Conservation (phyloP, 257 asterid species). For the Paulownia fortunei region DNA sequence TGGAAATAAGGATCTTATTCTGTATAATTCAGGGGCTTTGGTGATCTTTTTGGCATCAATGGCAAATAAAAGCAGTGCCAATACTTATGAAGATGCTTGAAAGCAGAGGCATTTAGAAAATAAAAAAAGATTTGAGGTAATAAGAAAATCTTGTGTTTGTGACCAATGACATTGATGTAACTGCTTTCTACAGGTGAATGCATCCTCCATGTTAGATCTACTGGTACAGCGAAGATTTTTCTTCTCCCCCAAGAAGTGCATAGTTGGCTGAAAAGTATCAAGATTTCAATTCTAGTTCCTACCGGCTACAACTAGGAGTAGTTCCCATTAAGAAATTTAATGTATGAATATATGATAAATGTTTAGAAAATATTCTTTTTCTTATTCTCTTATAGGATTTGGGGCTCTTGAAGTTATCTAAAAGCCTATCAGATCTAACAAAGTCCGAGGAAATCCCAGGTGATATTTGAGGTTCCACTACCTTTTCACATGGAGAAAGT, state of each 20-base stretch:
- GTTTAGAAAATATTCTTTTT: not conserved
- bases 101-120: slow-evolving; percentile 77
- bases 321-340: not conserved
- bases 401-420: slow-evolving; percentile 72
- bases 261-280: too few species aligned
- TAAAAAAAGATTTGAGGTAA: slow-evolving; percentile 75
- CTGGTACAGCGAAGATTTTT: not conserved
- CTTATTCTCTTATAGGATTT: slow-evolving; percentile 58
- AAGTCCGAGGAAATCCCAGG: slow-evolving; percentile 71
- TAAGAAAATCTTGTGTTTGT: not conserved
- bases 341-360: not conserved
- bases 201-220: not conserved
- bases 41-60: slow-evolving; percentile 34
- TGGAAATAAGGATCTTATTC: slow-evolving; percentile 9
- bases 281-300: not conserved
- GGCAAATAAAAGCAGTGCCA: slow-evolving; percentile 48
- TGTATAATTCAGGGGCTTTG: slow-evolving; percentile 27
- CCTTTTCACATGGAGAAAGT: slow-evolving; percentile 20
- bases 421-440: slow-evolving; percentile 53
- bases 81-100: slow-evolving; percentile 71
- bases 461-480: slow-evolving; percentile 34
- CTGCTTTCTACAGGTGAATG: not conserved
- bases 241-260: not conserved
- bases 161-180: not conserved
- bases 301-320: not conserved